phyloP scores from a whole-genome alignment of 2,329 filamentous ascomycete species.

The Coniochaeta hoffmannii region DNA sequence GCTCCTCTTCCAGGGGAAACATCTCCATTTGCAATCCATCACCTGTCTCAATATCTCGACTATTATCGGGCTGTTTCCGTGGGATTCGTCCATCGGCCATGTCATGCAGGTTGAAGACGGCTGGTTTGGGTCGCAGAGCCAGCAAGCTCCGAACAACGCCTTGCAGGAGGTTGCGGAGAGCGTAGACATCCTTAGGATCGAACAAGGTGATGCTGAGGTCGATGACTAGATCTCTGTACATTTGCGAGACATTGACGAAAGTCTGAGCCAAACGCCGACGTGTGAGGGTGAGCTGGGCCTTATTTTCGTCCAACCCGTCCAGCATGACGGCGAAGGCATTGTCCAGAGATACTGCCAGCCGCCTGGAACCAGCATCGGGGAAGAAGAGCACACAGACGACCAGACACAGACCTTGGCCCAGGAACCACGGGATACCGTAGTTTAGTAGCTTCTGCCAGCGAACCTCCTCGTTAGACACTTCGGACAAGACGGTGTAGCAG shows the following conservation, averaged over 20 bases:
- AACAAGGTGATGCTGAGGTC: conserved; percentile 50
- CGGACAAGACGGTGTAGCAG: conserved; percentile 43
- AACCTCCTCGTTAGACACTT: conserved; percentile 33
- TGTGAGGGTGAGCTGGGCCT: conserved; percentile 20
- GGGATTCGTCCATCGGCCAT: background rate
- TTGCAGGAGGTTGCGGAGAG: conserved; percentile 47
- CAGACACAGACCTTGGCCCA: conserved; percentile 47
- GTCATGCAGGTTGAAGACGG: background rate
- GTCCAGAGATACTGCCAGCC: conserved; percentile 39
- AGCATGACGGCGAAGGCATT: conserved; percentile 38
- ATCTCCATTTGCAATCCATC: background rate
- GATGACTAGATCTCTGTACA: conserved; percentile 47
- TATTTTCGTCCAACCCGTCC: conserved; percentile 25
- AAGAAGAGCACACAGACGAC: conserved; percentile 38
- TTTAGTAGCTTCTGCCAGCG: conserved; percentile 42
- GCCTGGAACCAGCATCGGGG: conserved; percentile 48
- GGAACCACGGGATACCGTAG: conserved; percentile 48
- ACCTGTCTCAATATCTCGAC: background rate
- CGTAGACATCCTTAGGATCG: conserved; percentile 38
- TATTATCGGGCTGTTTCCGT: background rate
- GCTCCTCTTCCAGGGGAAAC: background rate
- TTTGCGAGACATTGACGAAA: conserved; percentile 49
- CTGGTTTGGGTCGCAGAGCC: conserved; percentile 33
- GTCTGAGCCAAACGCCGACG: conserved; percentile 39
- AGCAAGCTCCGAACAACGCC: conserved; percentile 45